phyloP scores from a whole-genome alignment of 768 basidiomycete genomes.

The Jaapia argillacea region DNA sequence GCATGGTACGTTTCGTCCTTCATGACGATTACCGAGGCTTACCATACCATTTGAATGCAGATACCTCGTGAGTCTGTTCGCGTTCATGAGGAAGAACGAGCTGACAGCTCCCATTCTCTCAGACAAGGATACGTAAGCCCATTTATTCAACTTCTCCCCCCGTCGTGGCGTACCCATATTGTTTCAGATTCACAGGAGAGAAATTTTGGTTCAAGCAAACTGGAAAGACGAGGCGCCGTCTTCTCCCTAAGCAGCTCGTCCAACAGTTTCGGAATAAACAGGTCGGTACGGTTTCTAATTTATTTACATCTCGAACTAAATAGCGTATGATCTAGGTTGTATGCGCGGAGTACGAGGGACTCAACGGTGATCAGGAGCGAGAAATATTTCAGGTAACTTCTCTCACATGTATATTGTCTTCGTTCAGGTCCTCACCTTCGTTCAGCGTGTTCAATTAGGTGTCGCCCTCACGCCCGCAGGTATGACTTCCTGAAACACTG shows the following conservation, averaged over 20 bases:
- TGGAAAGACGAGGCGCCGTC: slow-evolving; percentile 13
- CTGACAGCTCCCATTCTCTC: too few species aligned
- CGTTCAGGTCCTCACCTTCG: slow-evolving; percentile 1
- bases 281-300: slow-evolving; percentile 24
- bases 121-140: slow-evolving; percentile 40
- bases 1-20: slow-evolving; percentile 31
- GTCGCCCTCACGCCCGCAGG: slow-evolving; percentile 69
- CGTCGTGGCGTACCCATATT: background rate
- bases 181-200: slow-evolving; percentile 28
- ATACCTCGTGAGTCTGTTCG: slow-evolving; percentile 40
- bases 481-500: slow-evolving; percentile 8
- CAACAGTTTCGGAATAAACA: slow-evolving; percentile 64
- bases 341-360: slow-evolving; percentile 60
- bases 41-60: slow-evolving; percentile 17
- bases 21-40: background rate
- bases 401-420: background rate
- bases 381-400: slow-evolving; percentile 63
- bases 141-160: background rate
- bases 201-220: slow-evolving; percentile 42
- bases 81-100: too few species aligned
- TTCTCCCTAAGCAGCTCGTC: slow-evolving; percentile 45
- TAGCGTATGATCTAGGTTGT: slow-evolving; percentile 21
- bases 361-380: slow-evolving; percentile 45
- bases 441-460: slow-evolving; percentile 65
- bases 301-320: background rate